Base-by-base conservation (phyloP, 495 filamentous ascomycete genomes). In the Penicillium desertorum region DNA sequence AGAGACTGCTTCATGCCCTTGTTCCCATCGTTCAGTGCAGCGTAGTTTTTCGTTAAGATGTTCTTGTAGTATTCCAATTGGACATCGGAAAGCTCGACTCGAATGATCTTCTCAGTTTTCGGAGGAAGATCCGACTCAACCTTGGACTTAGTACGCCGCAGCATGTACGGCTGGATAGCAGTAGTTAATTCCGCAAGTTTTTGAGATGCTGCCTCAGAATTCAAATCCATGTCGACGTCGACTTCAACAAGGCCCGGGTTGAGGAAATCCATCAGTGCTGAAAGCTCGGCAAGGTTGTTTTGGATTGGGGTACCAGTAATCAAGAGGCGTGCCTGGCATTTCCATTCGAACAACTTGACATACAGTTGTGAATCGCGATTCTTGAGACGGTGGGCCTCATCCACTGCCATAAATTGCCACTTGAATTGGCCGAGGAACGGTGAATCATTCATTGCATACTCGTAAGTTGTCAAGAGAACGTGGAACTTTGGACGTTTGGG, bases 41-140 rank as follows among this genome's bases (percentile, higher is more conserved):
- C 88, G 64, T 98, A 99, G 62, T 99, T 99, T 49, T 91, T 84
- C 0, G 95, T 97, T 10, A 99, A 82, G 58, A 99, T 98, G 66
- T 98, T 97, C 66, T 96, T 97, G 73, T 99, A 99, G 66, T 97
- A 97, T 52, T 98, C 92, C 1, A 97, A 79, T 62, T 99, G 94
- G 22, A 96, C 83, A 74, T 99, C 94, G 0, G 94, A 92, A 17
- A 98, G 81, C 67, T 96, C 94, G 14, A 98, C 92, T 44, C 94
- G 90, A 66, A 99, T 96, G 61, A 98, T 99, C 76, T 97, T 98
- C 67, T 99, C 94, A 0, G 88, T 94, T 77, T 99, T 99, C 0
- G 92, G 90, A 5, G 94, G 94, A 29, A 99, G 77, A 56, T 97
- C 94, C 29, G 90, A 94, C 68, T 97, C 94, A 10, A 99, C 94